phyloP scores from a whole-genome alignment of 78 protist species.

The Protostelium mycophagum region DNA sequence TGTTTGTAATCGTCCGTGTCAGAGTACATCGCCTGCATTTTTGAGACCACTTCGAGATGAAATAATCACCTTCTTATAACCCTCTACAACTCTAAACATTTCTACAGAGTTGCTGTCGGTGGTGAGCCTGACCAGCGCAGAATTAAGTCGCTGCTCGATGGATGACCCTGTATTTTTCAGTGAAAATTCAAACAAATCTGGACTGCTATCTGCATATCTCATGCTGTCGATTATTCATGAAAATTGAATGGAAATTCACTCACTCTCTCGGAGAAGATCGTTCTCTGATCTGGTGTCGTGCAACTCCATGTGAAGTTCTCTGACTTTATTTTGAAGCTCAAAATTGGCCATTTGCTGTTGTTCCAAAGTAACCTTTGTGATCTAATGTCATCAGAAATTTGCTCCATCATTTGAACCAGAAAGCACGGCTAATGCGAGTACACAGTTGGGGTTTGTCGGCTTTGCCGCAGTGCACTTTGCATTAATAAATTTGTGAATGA shows the following conservation, averaged over 20 bases:
- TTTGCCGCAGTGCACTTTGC: too few species aligned
- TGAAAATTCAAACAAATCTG: too few species aligned
- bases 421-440: too few species aligned
- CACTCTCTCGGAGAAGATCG: neutral
- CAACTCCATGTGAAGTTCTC: neutral
- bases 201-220: too few species aligned
- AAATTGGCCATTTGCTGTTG: neutral
- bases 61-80: neutral
- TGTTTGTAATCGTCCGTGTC: neutral
- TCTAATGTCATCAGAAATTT: too few species aligned
- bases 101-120: neutral
- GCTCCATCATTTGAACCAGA: too few species aligned
- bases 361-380: neutral
- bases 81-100: neutral
- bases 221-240: neutral
- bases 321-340: neutral
- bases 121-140: neutral
- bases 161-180: neutral
- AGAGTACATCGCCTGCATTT: neutral
- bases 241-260: neutral
- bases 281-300: neutral
- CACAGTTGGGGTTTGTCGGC: too few species aligned
- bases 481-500: neutral
- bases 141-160: neutral
- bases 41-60: too few species aligned